Evolutionary conservation across 169 alveolate genomes (phyloP).

Genomic region (Eimeria acervulina): DNA sequence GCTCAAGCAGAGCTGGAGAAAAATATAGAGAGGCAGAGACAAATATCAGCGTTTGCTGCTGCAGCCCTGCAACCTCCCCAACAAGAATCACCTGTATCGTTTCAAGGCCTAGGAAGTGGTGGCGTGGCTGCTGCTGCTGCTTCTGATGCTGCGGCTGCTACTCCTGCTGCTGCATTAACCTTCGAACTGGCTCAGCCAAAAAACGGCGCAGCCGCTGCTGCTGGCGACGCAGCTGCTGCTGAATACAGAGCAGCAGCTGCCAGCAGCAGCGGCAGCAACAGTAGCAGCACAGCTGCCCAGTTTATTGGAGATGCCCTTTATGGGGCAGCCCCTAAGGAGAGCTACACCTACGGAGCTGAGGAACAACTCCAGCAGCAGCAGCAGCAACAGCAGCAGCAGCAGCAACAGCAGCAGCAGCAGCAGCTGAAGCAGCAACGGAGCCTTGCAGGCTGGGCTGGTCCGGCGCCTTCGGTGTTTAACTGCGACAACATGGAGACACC

Average conservation of each 20-base stretch:
- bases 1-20: neutral
- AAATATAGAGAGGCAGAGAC: neutral
- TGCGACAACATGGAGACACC: neutral
- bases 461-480: neutral
- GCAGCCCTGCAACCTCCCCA: neutral
- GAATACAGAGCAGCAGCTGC: slow-evolving; percentile 41
- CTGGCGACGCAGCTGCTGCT: slow-evolving; percentile 69
- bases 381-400: neutral
- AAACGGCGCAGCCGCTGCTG: slow-evolving; percentile 75
- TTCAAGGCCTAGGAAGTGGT: neutral
- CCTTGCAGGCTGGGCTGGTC: neutral
- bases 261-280: slow-evolving; percentile 36
- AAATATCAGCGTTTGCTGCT: slow-evolving; percentile 25
- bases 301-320: neutral
- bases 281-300: neutral
- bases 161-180: neutral
- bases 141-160: slow-evolving; percentile 3
- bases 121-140: neutral
- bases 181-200: neutral
- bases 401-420: neutral
- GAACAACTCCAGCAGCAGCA: neutral
- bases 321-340: neutral
- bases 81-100: neutral
- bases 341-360: neutral
- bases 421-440: neutral